Conservation (phyloP, 2,329 filamentous ascomycete species). For the Delphinella strobiligena region DNA sequence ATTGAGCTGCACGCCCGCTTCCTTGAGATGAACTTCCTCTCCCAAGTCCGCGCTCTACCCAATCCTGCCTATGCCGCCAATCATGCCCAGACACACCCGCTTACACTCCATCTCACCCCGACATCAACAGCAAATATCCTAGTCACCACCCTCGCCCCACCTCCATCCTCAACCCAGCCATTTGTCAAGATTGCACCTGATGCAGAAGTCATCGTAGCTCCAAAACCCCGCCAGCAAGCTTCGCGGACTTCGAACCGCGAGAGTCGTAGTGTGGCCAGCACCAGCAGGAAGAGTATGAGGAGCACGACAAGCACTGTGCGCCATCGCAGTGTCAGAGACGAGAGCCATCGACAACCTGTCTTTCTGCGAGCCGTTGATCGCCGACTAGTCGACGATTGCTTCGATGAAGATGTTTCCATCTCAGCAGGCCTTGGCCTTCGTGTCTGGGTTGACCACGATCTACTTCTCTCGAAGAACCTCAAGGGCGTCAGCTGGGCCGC, state of each 20-base stretch:
- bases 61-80: slow-evolving; percentile 56
- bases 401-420: slow-evolving; percentile 42
- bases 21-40: slow-evolving; percentile 82
- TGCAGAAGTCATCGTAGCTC: slow-evolving; percentile 93
- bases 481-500: slow-evolving; percentile 65
- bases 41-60: slow-evolving; percentile 83
- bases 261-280: slow-evolving; percentile 66
- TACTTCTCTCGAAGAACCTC: slow-evolving; percentile 59
- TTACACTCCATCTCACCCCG: slow-evolving; percentile 86
- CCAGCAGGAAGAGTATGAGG: slow-evolving; percentile 63
- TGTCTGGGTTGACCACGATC: slow-evolving; percentile 75
- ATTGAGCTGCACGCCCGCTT: slow-evolving; percentile 96
- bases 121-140: slow-evolving; percentile 91
- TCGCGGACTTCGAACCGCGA: slow-evolving; percentile 55
- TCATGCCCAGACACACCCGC: slow-evolving; percentile 53
- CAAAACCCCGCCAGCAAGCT: slow-evolving; percentile 58
- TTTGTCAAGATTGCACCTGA: slow-evolving; percentile 92
- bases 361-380: slow-evolving; percentile 75
- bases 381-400: slow-evolving; percentile 58
- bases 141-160: slow-evolving; percentile 70
- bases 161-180: slow-evolving; percentile 51
- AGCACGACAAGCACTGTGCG: slow-evolving; percentile 62
- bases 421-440: slow-evolving; percentile 49
- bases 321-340: slow-evolving; percentile 44
- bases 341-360: slow-evolving; percentile 50